These are phyloP conservation scores for Lachancea waltii DNA, from an alignment of 805 yeast species.

Conservation along the genomic window DNA sequence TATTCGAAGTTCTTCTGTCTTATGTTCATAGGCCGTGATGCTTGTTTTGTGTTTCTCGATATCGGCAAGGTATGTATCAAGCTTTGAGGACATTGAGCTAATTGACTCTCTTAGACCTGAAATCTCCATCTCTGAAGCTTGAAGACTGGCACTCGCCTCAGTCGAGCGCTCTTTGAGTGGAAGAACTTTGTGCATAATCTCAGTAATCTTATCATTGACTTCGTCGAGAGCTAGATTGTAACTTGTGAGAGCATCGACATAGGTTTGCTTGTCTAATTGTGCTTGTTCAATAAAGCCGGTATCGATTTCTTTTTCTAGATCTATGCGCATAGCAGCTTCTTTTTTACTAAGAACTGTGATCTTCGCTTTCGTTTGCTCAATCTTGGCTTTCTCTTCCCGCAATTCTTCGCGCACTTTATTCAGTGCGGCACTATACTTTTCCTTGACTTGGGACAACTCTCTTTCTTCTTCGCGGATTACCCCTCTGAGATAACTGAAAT, in stretches of 20 bases:
- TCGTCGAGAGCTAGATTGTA: conserved; percentile 25
- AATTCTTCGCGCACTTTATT: conserved; percentile 9
- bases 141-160: conserved; percentile 12
- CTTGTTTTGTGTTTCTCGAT: conserved; percentile 21
- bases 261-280: conserved; percentile 19
- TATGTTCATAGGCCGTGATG: conserved; percentile 9
- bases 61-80: conserved; percentile 23
- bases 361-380: conserved; percentile 23
- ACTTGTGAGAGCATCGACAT: conserved; percentile 21
- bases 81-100: conserved; percentile 13
- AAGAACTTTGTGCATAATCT: conserved; percentile 15
- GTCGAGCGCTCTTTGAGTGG: conserved; percentile 18
- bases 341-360: conserved; percentile 26
- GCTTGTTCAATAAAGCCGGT: conserved; percentile 24
- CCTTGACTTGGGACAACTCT: conserved; percentile 27
- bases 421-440: conserved; percentile 11
- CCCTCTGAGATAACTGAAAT: conserved; percentile 17
- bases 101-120: conserved; percentile 16
- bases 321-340: conserved; percentile 21
- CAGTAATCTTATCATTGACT: conserved; percentile 18
- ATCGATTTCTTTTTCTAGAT: conserved; percentile 26
- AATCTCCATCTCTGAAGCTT: conserved; percentile 11
- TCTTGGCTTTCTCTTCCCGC: conserved; percentile 24
- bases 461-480: conserved; percentile 16
- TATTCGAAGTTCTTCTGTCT: conserved; percentile 21